Evolutionary conservation across 2,329 filamentous ascomycete species (phyloP), one percentile per base, ranked within the genome.

Genomic region (Colletotrichum zoysiae): DNA sequence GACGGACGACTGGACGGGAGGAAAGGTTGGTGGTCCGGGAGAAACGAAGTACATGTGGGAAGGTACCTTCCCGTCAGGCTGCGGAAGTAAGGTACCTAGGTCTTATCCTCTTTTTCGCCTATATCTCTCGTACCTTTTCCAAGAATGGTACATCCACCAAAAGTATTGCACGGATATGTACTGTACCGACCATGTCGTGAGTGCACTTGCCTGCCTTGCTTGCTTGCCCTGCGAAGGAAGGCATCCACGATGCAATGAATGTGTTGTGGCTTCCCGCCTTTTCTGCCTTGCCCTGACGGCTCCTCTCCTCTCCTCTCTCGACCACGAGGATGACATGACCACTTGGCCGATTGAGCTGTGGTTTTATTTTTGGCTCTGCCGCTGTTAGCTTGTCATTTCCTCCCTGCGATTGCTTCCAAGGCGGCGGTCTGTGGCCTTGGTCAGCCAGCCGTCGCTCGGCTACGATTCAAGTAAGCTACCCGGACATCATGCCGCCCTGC

Each of bases 11-110:
- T 50, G 59, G 57, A 12, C 40, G 23, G 46, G 11, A 35, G 18
- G 16, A 44, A 44, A 44, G 42, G 42, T 20, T 44, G 42, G 42
- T 57, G 55, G 55, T 23, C 55, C 35, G 30, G 55, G 48, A 20
- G 23, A 23, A 30, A 23, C 26, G 26, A 26, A 1, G 30, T 5
- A 30, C 30, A 30, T 30, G 4, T 30, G 30, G 30, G 30, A 11
- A 64, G 18, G 61, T 64, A 64, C 40, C 20, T 35, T 4, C 5
- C 20, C 23, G 38, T 23, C 40, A 35, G 38, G 46, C n/a, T 18
- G 44, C 38, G 38, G 38, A 38, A 20, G 50, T 18, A 50, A 46
- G 61, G 61, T 64, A 64, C 61, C 23, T 46, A 26, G 23, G 26
- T 18, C 38, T 23, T 44, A 26, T 11, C 60, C 5, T 42, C 50